These are phyloP conservation scores for Aspergillus avenaceus DNA, from an alignment of 495 filamentous ascomycete genomes.

Conservation along the genomic window DNA sequence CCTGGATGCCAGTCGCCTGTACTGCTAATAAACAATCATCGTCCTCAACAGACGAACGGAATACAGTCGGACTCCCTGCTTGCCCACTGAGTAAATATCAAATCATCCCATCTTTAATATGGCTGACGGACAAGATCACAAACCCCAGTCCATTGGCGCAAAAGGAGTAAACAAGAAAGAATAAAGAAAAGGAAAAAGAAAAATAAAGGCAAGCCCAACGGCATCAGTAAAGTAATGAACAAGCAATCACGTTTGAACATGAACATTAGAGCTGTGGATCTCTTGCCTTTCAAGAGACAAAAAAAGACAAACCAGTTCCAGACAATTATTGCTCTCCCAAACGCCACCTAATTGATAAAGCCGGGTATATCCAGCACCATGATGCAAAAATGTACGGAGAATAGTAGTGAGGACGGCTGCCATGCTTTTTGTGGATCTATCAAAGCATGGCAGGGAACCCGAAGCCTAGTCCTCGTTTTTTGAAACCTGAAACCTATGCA, in stretches of 20 bases:
- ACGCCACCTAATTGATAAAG: constrained; percentile 47
- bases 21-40: constrained; percentile 1
- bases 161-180: too few relatives aligned
- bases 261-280: constrained; percentile 28
- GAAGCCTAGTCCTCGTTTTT: constrained; percentile 13
- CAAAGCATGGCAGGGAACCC: not conserved
- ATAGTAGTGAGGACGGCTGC: constrained; percentile 21
- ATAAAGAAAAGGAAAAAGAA: constrained; percentile 9
- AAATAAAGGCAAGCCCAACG: not conserved
- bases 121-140: not conserved
- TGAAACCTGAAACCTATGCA: constrained; percentile 18
- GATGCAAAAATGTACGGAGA: constrained; percentile 50
- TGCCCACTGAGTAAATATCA: not conserved
- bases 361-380: constrained; percentile 55
- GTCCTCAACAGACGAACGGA: constrained; percentile 6
- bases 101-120: not conserved
- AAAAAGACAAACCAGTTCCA: constrained; percentile 18
- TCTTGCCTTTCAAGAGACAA: constrained; percentile 8
- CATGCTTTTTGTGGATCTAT: not conserved
- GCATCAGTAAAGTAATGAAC: constrained; percentile 8
- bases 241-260: constrained; percentile 7
- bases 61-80: constrained; percentile 1
- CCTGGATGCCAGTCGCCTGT: constrained; percentile 5
- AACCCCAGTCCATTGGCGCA: not conserved
- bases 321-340: constrained; percentile 27